Base-by-base conservation (phyloP, 176 grass and related monocot genomes). In the Avena eriantha region DNA sequence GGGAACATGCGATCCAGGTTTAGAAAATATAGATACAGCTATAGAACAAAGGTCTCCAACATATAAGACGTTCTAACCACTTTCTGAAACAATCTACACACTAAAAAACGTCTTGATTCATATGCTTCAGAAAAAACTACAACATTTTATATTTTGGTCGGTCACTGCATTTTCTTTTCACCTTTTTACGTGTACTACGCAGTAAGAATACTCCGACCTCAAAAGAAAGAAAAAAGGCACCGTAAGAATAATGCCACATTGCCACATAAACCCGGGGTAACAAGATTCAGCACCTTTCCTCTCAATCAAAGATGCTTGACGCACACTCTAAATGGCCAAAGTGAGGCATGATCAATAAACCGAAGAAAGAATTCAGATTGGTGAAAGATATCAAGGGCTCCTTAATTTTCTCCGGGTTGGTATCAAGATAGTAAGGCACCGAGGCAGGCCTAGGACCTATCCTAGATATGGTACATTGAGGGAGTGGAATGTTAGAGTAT, bases 341-440 rank as follows among this genome's bases (percentile, higher is more conserved):
- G 16, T 4, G 47, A 17, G 46, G 72, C 1, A 75, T n/a, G 13
- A 75, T 75, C 45, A 75, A 4, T 50, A 51, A 7, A 75, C 7
- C 13, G 0, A 17, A n/a, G 13, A 29, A n/a, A 75, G 29, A 19
- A 33, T 33, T 76, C 73, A 51, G 46, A 53, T 78, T 88, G 53
- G 51, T 58, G n/a, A 39, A 70, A 34, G 39, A 83, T 49, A 35
- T n/a, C 79, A 26, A 71, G 53, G 66, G 8, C 19, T 77, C 2
- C 18, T 64, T 39, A 39, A 4, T 39, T 39, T 59, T 83, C 65
- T 82, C 58, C 73, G n/a, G 35, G 55, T 51, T 75, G 55, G 15
- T 39, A 34, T 67, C 36, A 39, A 35, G 77, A 35, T 0, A 36
- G 49, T 48, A 84, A 39, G 36, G 36, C 36, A 39, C 36, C 36